These are phyloP conservation scores for Lycium ferocissimum DNA, from an alignment of 257 asterid genomes.

Conservation along the genomic window DNA sequence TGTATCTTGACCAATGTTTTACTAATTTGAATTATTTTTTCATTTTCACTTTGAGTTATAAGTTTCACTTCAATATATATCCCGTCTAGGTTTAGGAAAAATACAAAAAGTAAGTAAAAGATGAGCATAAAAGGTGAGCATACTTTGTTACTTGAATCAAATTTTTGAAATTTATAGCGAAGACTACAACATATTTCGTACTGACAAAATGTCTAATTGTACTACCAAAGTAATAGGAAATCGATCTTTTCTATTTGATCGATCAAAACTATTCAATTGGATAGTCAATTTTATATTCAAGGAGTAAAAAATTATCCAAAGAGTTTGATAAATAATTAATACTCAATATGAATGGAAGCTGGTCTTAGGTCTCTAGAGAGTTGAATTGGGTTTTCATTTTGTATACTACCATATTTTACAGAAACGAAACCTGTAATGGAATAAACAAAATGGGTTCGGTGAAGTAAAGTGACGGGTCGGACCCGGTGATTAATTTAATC, in stretches of 20 bases:
- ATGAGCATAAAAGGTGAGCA: no score
- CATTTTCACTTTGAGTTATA: neutral
- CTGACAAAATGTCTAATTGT: no score
- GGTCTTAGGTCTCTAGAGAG: neutral
- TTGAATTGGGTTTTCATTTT: neutral
- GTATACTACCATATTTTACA: no score
- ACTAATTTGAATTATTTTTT: no score
- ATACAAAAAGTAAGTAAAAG: no score
- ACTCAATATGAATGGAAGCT: no score
- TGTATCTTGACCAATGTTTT: neutral
- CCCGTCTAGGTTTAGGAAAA: neutral
- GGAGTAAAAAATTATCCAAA: neutral
- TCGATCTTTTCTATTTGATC: neutral
- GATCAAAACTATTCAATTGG: neutral
- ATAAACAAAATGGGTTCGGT: no score
- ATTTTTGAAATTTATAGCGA: neutral
- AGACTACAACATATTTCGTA: neutral
- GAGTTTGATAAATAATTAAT: no score
- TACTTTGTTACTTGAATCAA: no score
- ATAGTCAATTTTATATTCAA: neutral
- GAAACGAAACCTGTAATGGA: no score
- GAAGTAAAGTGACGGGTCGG: no score
- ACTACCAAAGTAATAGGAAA: neutral
- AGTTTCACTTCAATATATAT: neutral
- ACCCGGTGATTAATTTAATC: no score